Base-by-base conservation (phyloP, 2,329 filamentous ascomycete species). In the Didymosphaeria variabile region DNA sequence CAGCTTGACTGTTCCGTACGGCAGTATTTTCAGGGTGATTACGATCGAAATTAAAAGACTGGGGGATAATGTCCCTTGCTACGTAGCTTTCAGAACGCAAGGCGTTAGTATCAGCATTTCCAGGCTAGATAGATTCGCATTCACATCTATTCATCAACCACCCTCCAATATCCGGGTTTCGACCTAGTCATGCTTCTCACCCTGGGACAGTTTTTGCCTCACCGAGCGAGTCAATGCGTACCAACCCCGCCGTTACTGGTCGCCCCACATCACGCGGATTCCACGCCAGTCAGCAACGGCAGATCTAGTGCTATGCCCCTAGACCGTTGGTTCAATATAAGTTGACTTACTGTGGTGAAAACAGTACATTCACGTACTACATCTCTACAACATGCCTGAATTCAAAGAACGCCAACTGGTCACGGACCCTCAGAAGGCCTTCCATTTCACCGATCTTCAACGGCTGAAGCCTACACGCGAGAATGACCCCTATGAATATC, bases 401-500 rank as follows among this genome's bases (percentile, higher is more conserved):
- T 74, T 75, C 66, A 75, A 75, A 58, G 72, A 76, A 71, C 71
- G 74, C 60, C 58, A 75, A 67, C 72, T 77, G 55, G 66, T 74
- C 57, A 74, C 73, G 57, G 75, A 79, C 59, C 72, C 75, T 31
- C 71, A 76, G 54, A 77, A 76, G 67, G 72, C 67, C 54, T 79
- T 79, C 47, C 76, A 79, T 56, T 79, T 72, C 60, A 77, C 77
- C 26, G 77, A 79, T 61, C 71, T 78, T 12, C 76, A 78, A 53
- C 67, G 75, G 64, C 63, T 75, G 36, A 78, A 78, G 62, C 75
- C 76, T 26, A 79, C 76, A 31, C 70, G 76, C 31, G 72, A 66
- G 40, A 78, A 79, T 59, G 76, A 79, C 60, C 76, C 77, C 13
- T 79, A 79, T 61, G 71, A 77, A 21, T 79, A 79, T 38, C 72